phyloP scores from a whole-genome alignment of 2,329 filamentous ascomycete genomes.

The Aspergillus hortae region DNA sequence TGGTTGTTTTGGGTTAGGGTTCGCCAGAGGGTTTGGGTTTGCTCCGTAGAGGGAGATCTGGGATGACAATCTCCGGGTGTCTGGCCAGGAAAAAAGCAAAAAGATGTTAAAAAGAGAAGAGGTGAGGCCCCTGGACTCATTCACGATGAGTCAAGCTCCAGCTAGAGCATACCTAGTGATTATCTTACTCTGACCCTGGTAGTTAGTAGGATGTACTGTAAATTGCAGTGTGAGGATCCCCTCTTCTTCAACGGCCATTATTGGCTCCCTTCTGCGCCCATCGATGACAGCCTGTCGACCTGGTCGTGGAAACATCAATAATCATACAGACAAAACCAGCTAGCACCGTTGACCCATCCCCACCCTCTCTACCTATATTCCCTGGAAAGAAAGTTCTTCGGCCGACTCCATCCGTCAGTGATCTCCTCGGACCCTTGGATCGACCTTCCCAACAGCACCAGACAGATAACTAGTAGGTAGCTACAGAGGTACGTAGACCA shows the following conservation, averaged over 20 bases:
- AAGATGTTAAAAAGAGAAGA: background rate
- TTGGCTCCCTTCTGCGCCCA: too few relatives aligned
- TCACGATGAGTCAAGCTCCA: too few relatives aligned
- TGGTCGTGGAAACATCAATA: background rate
- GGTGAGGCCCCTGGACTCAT: too few relatives aligned
- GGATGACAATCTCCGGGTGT: background rate
- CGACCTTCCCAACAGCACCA: background rate
- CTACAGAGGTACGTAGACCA: too few relatives aligned
- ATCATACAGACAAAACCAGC: background rate
- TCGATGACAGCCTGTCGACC: too few relatives aligned
- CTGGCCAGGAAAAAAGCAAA: background rate
- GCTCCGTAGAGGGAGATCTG: background rate
- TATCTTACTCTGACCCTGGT: too few relatives aligned
- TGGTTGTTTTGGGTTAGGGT: background rate
- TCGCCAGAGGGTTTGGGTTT: background rate
- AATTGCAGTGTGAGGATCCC: background rate
- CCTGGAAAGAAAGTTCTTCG: slow-evolving; percentile 5
- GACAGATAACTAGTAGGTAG: too few relatives aligned
- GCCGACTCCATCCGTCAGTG: slow-evolving; percentile 7
- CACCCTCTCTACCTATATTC: background rate
- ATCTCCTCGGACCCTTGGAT: slow-evolving; percentile 1
- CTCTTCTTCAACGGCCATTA: background rate
- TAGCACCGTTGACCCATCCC: background rate
- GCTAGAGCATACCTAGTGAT: too few relatives aligned
- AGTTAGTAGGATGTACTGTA: too few relatives aligned